Percentiles rank a stretch among this genome's conserved stretches.
Conservation (phyloP, 768 basidiomycete species). For the Macrocybe gigantea region DNA sequence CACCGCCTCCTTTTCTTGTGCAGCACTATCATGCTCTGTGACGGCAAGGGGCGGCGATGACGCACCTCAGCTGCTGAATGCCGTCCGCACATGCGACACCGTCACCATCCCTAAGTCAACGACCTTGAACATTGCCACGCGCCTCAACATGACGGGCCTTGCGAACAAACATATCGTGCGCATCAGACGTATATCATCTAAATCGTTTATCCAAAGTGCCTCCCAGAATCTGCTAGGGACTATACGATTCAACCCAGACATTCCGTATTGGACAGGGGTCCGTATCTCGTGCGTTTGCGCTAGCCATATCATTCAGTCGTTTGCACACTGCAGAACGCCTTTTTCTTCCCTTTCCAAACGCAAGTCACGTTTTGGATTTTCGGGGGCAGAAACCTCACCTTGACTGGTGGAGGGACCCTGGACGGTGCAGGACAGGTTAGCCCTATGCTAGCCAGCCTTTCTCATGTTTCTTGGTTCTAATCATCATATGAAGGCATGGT, state of each 20-base stretch:
- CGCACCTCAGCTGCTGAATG: conserved; percentile 39
- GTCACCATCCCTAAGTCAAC: conserved; percentile 38
- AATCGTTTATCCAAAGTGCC: not conserved
- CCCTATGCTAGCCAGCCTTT: not conserved
- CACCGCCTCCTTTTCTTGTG: conserved; percentile 4
- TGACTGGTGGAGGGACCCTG: conserved; percentile 59
- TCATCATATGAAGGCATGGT: conserved; percentile 37
- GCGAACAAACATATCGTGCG: conserved; percentile 43
- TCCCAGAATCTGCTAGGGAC: conserved; percentile 43
- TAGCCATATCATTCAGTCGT: not conserved
- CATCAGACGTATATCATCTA: not conserved
- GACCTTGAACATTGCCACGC: conserved; percentile 44
- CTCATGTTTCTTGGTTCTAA: not conserved
- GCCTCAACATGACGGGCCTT: conserved; percentile 49
- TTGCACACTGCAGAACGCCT: conserved; percentile 33
- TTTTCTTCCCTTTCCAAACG: conserved; percentile 47
- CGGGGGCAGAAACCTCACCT: conserved; percentile 39
- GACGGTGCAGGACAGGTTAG: conserved; percentile 60
- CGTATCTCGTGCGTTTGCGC: conserved; percentile 1
- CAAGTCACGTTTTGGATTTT: conserved; percentile 52
- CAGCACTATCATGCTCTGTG: conserved; percentile 31
- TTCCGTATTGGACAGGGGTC: conserved; percentile 50
- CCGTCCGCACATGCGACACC: conserved; percentile 33
- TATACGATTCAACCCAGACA: conserved; percentile 41
- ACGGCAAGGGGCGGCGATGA: conserved; percentile 44